Conservation (phyloP, 371 early-diverging fungal genomes). For the Furculomyces boomerangus region DNA sequence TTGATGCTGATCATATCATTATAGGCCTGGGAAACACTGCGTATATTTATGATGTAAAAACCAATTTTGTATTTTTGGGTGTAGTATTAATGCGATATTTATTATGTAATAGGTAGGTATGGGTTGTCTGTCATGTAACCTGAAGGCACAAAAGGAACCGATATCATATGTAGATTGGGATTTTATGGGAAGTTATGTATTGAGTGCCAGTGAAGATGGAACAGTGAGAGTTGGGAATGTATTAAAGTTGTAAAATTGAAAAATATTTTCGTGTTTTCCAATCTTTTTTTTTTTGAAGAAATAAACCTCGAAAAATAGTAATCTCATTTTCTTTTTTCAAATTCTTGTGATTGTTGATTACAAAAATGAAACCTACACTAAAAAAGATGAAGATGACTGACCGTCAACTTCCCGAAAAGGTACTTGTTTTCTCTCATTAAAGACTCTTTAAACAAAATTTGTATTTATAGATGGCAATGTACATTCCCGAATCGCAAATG, state of each 20-base stretch:
- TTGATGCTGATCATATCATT: not conserved
- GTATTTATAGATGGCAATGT: slow-evolving; percentile 51
- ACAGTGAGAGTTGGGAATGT: slow-evolving; percentile 17
- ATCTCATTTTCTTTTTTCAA: too few relatives aligned
- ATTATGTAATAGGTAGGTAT: not conserved
- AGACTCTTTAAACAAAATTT: slow-evolving; percentile 14
- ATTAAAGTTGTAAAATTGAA: not conserved
- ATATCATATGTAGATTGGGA: slow-evolving; percentile 1
- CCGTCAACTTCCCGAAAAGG: not conserved
- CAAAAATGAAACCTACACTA: slow-evolving; percentile 1
- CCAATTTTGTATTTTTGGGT: not conserved
- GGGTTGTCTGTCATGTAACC: not conserved
- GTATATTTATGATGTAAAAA: slow-evolving; percentile 1
- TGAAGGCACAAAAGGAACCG: not conserved
- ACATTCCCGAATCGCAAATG: slow-evolving; percentile 79
- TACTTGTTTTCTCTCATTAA: not conserved
- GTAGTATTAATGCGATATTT: not conserved
- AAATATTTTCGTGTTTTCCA: not conserved
- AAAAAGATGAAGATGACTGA: not conserved
- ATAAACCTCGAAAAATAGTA: not conserved
- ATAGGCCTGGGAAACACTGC: not conserved
- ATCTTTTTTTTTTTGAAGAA: not conserved
- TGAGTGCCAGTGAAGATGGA: slow-evolving; percentile 24
- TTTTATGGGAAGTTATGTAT: not conserved
- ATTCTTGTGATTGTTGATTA: too few relatives aligned